Evolutionary conservation across 2,329 filamentous ascomycete genomes (phyloP), one percentile per base, ranked within the genome.

Genomic region (Colletotrichum sp.): DNA sequence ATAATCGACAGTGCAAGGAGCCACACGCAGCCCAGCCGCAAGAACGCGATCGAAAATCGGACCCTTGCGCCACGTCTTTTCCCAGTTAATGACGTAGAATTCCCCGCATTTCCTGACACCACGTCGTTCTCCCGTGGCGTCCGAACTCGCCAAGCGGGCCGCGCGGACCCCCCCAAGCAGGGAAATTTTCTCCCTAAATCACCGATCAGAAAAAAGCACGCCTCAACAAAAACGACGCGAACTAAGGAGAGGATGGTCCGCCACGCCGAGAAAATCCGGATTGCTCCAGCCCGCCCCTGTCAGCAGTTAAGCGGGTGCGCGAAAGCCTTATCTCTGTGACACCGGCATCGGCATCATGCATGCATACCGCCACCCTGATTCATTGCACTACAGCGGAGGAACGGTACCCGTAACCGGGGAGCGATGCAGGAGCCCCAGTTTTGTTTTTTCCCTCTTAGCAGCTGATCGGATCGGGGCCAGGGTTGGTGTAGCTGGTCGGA

Each of bases 401-500:
- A 26, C 16, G 63, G 36, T 30, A 36, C n/a, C 57, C 49, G 64
- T 52, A n/a, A 21, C 30, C 28, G 65, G 49, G 18, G 13, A 21
- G 49, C 21, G 15, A 3, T 1, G 18, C 49, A 28, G 16, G 26
- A 13, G 44, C 49, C 34, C 34, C 36, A 13, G 13, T 59, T 3
- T 28, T 63, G 18, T 28, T n/a, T 63, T 34, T 12, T 49, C 3
- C 24, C 21, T 66, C 26, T 73, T 67, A 80, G 65, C 78, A 80
- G 36, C 36, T 65, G 30, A 80, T 71, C 44, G 77, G 64, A 26
- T 64, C 59, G 21, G 78, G 77, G 28, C 79, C 78, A 30, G 79
- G 78, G 67, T 77, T 71, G 1, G 71, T 85, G 79, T 87, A 87
- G 32, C 81, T 82, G 8, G 81, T 86, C 10, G 85, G 85, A 6